phyloP scores from a whole-genome alignment of 345 rosid genomes.

The Dimocarpus longan region DNA sequence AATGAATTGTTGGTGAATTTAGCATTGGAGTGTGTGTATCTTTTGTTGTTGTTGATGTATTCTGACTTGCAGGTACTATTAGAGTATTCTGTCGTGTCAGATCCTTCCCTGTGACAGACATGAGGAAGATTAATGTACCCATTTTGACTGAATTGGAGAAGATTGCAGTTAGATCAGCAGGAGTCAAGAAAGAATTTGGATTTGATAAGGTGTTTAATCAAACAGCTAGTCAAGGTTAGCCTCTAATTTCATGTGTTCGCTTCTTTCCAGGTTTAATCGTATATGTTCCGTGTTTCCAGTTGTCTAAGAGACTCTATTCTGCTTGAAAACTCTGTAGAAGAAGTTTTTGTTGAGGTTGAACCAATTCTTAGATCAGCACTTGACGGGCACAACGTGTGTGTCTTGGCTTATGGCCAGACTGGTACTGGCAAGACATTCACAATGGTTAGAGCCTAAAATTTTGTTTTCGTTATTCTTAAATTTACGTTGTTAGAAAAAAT shows the following conservation, averaged over 20 bases:
- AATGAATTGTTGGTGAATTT: slow-evolving; percentile 6
- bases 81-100: slow-evolving; percentile 86
- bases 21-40: slow-evolving; percentile 1
- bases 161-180: slow-evolving; percentile 53
- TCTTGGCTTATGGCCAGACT: slow-evolving; percentile 95
- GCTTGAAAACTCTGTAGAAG: slow-evolving; percentile 64
- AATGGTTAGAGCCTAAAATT: slow-evolving; percentile 56
- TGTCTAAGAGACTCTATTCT: slow-evolving; percentile 40
- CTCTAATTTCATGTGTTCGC: not conserved
- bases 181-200: slow-evolving; percentile 64
- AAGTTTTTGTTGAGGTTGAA: slow-evolving; percentile 74
- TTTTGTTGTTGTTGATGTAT: not conserved
- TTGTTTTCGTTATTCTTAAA: not conserved
- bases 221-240: slow-evolving; percentile 78
- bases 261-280: slow-evolving; percentile 17
- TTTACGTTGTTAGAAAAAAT: not conserved
- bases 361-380: slow-evolving; percentile 87
- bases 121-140: slow-evolving; percentile 51
- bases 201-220: slow-evolving; percentile 75
- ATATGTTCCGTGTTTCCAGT: slow-evolving; percentile 12
- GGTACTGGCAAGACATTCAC: slow-evolving; percentile 96
- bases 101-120: slow-evolving; percentile 49
- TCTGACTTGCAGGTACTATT: slow-evolving; percentile 65
- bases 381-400: slow-evolving; percentile 86
- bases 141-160: slow-evolving; percentile 47